Evolutionary conservation across 208 protist genomes (phyloP), one percentile per base, ranked within the genome.

Genomic region (Plasmodiophora brassicae): DNA sequence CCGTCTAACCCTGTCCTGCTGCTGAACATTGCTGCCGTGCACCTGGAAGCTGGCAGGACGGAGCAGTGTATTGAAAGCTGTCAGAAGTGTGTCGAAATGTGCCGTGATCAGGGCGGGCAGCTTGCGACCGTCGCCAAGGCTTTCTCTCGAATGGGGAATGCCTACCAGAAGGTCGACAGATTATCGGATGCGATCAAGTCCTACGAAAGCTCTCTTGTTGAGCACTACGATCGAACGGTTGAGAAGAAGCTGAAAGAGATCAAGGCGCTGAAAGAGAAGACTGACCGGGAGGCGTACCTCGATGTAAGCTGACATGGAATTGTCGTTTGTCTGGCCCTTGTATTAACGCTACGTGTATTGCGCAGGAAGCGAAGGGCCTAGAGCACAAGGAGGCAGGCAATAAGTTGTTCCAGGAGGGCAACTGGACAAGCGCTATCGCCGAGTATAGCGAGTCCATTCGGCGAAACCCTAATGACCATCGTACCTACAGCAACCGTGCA

Each of bases 371-470:
- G 44, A 85, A 85, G 1, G 57, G 57, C 1, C 41, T 87, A 46
- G 0, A 89, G 44, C 57, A 86, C 35, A 89, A 89, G 32, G 43
- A 87, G 5, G 46, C 5, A 45, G 87, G 87, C 0, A 89, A 89
- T 39, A 28, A 50, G 1, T 85, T 46, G 53, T 89, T 89, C 71
- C 8, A 46, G 0, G 35, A 83, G 35, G 87, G 87, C n/a, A 28
- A 89, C 0, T 87, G 43, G 43, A 38, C 39, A 71, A 25, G 71
- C 8, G 87, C 87, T 38, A 89, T 89, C 43, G 43, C 39, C 35
- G 39, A 60, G 22, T 89, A 89, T 44, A 87, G 20, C 20, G 87
- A 89, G 32, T 45, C 87, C 0, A 89, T 89, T 87, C 60, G 46
- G 20, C 1, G 87, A 22, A 46, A 38, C 1, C 87, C 87, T 25